These are phyloP conservation scores for Aspergillus pseudotamarii DNA, from an alignment of 2,329 filamentous ascomycete species.

Conservation along the genomic window DNA sequence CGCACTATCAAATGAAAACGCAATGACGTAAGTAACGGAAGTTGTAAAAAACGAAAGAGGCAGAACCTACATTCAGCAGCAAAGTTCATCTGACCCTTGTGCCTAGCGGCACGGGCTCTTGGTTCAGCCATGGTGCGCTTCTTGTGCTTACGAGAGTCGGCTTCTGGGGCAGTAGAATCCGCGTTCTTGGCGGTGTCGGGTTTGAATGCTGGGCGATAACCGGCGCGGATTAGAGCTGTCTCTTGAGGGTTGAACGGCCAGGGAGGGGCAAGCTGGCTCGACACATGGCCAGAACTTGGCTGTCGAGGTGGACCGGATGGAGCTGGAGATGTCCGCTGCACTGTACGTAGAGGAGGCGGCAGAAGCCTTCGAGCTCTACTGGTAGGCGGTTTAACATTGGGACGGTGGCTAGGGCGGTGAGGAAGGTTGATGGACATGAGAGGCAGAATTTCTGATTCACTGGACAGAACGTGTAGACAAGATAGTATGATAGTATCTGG, in stretches of 20 bases:
- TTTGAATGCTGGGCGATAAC: conserved; percentile 27
- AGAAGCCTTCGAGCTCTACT: not conserved
- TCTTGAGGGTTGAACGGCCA: conserved; percentile 28
- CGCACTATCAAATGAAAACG: conserved; percentile 34
- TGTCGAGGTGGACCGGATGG: conserved; percentile 3
- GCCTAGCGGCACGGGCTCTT: conserved; percentile 74
- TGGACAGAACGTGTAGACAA: not conserved
- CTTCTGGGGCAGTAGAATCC: not conserved
- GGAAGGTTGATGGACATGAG: conserved; percentile 17
- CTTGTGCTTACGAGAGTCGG: conserved; percentile 13
- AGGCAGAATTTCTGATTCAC: conserved; percentile 19
- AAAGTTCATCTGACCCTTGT: conserved; percentile 84
- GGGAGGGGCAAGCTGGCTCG: conserved; percentile 19
- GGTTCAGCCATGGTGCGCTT: conserved; percentile 65
- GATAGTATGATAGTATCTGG: not conserved
- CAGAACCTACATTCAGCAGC: conserved; percentile 64
- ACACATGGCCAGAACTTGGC: conserved; percentile 22
- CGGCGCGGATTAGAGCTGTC: conserved; percentile 25
- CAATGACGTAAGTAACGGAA: not conserved
- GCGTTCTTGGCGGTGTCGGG: conserved; percentile 9
- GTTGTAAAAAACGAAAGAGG: too few relatives aligned
- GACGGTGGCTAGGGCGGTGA: conserved; percentile 18
- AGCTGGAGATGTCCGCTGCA: conserved; percentile 3
- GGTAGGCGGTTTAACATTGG: conserved; percentile 1
- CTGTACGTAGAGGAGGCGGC: conserved; percentile 1